Conservation (phyloP, 257 asterid species). For the Capsicum chinense region DNA sequence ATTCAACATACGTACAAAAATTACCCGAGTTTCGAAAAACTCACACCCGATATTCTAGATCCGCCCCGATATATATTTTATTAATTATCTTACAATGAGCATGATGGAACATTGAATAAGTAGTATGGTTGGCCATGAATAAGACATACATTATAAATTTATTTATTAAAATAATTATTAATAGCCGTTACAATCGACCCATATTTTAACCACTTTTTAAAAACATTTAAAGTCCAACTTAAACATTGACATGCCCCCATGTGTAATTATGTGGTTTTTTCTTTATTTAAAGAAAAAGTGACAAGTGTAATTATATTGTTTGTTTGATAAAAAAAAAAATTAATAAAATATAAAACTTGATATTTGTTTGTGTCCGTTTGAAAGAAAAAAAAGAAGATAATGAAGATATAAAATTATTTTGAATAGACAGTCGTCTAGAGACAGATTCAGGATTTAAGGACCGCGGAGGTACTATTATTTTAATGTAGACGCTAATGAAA, state of each 20-base stretch:
- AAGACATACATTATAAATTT: background rate
- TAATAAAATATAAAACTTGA: background rate
- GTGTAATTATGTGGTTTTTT: background rate
- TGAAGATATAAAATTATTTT: too few species aligned
- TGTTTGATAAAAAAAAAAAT: background rate
- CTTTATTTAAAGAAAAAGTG: background rate
- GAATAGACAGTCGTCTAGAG: too few species aligned
- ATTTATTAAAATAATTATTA: background rate
- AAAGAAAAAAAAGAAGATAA: background rate
- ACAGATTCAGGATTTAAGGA: too few species aligned
- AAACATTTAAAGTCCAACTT: background rate
- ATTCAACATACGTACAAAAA: background rate
- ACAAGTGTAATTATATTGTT: background rate
- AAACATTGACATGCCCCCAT: conserved; percentile 1
- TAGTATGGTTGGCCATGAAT: conserved; percentile 22
- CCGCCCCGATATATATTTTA: background rate
- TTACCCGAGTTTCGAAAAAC: rapidly evolving
- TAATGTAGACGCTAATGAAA: too few species aligned
- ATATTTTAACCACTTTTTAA: background rate
- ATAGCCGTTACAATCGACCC: conserved; percentile 4
- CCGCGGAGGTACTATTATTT: background rate
- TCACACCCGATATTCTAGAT: background rate
- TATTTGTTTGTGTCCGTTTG: background rate
- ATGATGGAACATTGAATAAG: conserved; percentile 11
- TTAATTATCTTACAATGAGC: background rate